phyloP scores from a whole-genome alignment of 257 asterid genomes.

The Solanum paucissectum region DNA sequence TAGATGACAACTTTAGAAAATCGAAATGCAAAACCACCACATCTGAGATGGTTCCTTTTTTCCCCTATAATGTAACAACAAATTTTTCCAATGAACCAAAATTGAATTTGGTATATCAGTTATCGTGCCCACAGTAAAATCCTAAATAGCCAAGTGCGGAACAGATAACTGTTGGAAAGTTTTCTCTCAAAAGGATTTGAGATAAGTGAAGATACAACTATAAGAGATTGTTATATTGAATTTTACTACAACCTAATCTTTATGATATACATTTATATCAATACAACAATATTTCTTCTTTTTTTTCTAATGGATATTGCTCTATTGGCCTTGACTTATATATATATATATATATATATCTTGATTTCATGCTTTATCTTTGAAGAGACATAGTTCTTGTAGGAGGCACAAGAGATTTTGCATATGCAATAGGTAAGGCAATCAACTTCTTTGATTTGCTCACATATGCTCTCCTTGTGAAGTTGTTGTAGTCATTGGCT shows the following conservation, averaged over 20 bases:
- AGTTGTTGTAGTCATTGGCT: slow-evolving; percentile 92
- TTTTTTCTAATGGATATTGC: neutral
- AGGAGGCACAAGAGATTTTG: slow-evolving; percentile 72
- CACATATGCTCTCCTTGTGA: slow-evolving; percentile 87
- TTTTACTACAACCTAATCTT: neutral
- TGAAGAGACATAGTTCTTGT: slow-evolving; percentile 23
- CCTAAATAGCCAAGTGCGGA: neutral
- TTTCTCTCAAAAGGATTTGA: too few species aligned
- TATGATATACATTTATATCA: neutral
- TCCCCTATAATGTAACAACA: neutral
- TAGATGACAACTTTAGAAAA: too few species aligned
- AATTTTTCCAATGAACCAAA: neutral
- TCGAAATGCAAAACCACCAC: accelerated
- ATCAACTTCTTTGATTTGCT: slow-evolving; percentile 76
- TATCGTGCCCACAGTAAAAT: neutral
- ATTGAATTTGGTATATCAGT: neutral
- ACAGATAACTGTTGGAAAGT: neutral
- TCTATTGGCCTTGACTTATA: neutral
- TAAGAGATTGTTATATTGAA: neutral
- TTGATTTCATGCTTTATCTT: slow-evolving; percentile 34
- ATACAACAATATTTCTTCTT: neutral
- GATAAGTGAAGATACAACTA: neutral
- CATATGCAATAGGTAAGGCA: slow-evolving; percentile 87
- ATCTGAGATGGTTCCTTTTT: neutral
- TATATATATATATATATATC: too few species aligned